A percentile compares a stretch with the other conserved stretches of the same genome.
Evolutionary conservation across 305 asterid genomes (phyloP).

Genomic region (Fraxinus baroniana): DNA sequence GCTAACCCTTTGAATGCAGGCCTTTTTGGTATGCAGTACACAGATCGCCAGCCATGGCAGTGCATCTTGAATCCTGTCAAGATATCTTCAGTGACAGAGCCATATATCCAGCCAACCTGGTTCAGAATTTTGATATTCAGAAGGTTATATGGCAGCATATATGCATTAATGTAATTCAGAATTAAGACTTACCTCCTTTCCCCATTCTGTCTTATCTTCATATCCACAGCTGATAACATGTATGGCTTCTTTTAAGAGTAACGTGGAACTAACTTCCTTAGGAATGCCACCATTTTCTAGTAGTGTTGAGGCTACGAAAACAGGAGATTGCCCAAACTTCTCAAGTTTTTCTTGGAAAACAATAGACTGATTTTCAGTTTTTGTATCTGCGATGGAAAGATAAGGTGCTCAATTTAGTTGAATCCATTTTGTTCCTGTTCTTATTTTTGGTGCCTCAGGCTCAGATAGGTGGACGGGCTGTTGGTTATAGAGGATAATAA

Average conservation of each 20-base stretch:
- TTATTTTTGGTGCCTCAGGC: neutral
- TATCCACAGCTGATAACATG: conserved; percentile 4
- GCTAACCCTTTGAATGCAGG: neutral
- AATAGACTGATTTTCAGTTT: neutral
- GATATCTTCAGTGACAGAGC: neutral
- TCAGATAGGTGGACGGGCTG: neutral
- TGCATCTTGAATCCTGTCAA: neutral
- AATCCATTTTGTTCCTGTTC: neutral
- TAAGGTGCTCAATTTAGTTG: neutral
- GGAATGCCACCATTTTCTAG: conserved; percentile 4
- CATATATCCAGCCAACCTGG: conserved; percentile 11
- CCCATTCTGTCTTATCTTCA: conserved; percentile 5
- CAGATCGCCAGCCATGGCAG: conserved; percentile 8
- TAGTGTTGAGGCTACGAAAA: neutral
- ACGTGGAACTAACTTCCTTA: neutral
- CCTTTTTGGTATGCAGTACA: neutral
- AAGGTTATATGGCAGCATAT: neutral
- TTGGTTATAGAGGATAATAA: neutral
- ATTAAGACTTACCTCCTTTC: neutral
- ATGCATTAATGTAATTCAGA: neutral
- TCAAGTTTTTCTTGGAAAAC: neutral
- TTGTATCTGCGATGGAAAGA: neutral
- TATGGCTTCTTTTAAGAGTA: conserved; percentile 5
- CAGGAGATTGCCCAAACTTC: conserved; percentile 6
- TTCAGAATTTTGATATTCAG: neutral